Percentiles rank a stretch among this genome's conserved stretches.
Conservation (phyloP, 805 yeast species). For the Ogataea nonfermentans region DNA sequence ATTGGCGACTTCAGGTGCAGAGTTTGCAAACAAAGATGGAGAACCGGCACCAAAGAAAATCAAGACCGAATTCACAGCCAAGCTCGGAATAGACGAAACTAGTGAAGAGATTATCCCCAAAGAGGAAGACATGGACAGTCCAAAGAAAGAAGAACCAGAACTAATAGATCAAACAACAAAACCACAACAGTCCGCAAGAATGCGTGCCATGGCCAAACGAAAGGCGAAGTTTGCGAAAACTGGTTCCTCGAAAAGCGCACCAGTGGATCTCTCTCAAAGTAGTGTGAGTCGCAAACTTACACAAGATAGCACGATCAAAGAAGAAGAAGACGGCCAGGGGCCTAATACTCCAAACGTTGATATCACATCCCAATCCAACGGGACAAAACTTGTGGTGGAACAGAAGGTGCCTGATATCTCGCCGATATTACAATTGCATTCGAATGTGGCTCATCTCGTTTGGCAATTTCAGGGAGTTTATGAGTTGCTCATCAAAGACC, state of each 20-base stretch:
- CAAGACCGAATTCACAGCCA: constrained; percentile 31
- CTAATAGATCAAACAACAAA: constrained; percentile 2
- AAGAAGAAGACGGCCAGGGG: constrained; percentile 17
- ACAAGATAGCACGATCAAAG: constrained; percentile 37
- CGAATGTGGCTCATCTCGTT: constrained; percentile 67
- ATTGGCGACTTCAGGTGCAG: constrained; percentile 61
- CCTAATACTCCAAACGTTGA: constrained; percentile 35
- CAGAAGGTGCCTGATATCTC: constrained; percentile 63
- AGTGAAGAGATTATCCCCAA: constrained; percentile 24
- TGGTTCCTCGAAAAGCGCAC: constrained; percentile 41
- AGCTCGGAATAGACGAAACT: constrained; percentile 29
- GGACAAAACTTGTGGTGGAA: constrained; percentile 81
- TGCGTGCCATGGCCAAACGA: constrained; percentile 92
- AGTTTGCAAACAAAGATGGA: constrained; percentile 21
- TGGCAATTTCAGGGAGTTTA: constrained; percentile 97
- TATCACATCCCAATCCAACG: constrained; percentile 76
- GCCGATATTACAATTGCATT: constrained; percentile 67
- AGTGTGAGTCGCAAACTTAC: constrained; percentile 58
- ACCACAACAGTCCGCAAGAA: constrained; percentile 61
- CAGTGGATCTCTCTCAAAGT: constrained; percentile 70
- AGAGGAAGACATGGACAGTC: constrained; percentile 4
- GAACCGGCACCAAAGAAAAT: constrained; percentile 21
- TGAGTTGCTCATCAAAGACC: constrained; percentile 72
- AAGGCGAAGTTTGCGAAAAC: constrained; percentile 73
- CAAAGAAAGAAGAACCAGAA: constrained; percentile 9